phyloP scores from a whole-genome alignment of 2,329 filamentous ascomycete species.

The Lasiodiplodia citricola region DNA sequence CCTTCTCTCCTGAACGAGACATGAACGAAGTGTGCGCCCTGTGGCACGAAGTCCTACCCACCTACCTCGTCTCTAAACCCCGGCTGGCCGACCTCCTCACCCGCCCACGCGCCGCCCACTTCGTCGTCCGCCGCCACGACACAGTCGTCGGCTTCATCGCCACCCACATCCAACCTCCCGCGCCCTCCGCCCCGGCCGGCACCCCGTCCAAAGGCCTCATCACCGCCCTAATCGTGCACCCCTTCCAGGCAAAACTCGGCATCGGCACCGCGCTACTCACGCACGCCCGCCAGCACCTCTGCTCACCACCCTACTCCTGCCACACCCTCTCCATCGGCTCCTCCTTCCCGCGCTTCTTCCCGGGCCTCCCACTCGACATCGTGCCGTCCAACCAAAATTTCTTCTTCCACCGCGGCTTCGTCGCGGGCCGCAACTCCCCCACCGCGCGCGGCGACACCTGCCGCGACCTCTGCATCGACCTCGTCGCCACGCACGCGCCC shows the following conservation, averaged over 20 bases:
- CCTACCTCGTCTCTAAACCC: neutral
- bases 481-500: neutral
- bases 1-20: neutral
- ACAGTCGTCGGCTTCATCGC: conserved; percentile 8
- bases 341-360: conserved; percentile 20
- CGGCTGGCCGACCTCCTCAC: neutral
- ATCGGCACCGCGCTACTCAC: conserved; percentile 1
- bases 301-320: neutral
- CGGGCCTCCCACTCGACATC: conserved; percentile 5
- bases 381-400: neutral
- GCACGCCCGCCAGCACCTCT: neutral
- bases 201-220: neutral
- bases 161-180: neutral
- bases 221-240: neutral
- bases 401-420: conserved; percentile 11
- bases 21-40: neutral
- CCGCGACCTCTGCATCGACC: conserved; percentile 18
- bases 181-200: neutral
- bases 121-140: neutral
- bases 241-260: neutral
- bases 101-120: neutral
- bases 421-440: neutral
- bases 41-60: conserved; percentile 9
- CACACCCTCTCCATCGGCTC: conserved; percentile 6
- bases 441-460: neutral